Evolutionary conservation across 192 early-diverging fungal species (phyloP), one percentile per base, ranked within the genome.

Genomic region (Diversispora epigaea): DNA sequence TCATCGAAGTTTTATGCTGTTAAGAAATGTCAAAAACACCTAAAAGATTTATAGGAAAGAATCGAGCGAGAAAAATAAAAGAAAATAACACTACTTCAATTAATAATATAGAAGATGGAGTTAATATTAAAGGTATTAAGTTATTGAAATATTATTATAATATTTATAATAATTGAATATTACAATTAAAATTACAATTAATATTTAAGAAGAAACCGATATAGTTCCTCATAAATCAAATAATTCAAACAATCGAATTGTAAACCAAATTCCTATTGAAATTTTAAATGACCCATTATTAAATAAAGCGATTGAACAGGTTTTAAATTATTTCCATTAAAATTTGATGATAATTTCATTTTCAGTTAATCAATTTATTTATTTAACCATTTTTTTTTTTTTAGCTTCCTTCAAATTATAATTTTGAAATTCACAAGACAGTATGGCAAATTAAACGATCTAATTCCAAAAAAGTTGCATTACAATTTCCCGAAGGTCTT

Each of bases 351-450:
- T 80, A 9, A 10, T 22, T 49, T 64, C 39, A 32, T 43, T 9
- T 32, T 49, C n/a, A n/a, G n/a, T n/a, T n/a, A n/a, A n/a, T n/a
- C n/a, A n/a, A n/a, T n/a, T n/a, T n/a, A n/a, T n/a, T n/a, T n/a
- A n/a, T n/a, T n/a, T n/a, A n/a, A n/a, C n/a, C n/a, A n/a, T n/a
- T n/a, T n/a, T n/a, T n/a, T n/a, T n/a, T n/a, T n/a, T n/a, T n/a
- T n/a, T n/a, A 83, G 82, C 82, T 99, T 17, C 98, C 98, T 2
- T 78, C 81, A 43, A 99, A 99, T 85, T 99, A 99, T 87, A 98
- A 96, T 85, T 99, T 99, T 88, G 98, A 99, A 80, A 95, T 99
- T 56, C 93, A 96, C 83, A 99, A 99, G 80, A 94, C 94, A 15
- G 81, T 99, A 4, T 95, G 93, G 93, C 90, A 95, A 78, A 87